These are phyloP conservation scores for Exsudoporus frostii DNA, from an alignment of 768 basidiomycete species.

Conservation along the genomic window DNA sequence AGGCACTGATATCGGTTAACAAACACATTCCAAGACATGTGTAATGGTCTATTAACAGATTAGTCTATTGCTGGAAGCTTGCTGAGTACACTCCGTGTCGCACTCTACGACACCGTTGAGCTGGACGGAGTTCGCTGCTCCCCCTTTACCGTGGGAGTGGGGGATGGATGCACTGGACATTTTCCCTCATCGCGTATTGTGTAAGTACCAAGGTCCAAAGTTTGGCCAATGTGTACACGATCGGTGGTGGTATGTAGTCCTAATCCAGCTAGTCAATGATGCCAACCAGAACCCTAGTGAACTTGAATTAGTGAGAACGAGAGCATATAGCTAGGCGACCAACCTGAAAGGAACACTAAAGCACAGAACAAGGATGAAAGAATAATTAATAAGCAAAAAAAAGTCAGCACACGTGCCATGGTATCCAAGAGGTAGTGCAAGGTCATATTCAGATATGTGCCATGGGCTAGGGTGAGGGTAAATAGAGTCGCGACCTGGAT, in stretches of 20 bases:
- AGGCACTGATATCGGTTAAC: too few species aligned
- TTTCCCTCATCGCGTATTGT: too few species aligned
- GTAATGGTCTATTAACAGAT: too few species aligned
- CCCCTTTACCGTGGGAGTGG: too few species aligned
- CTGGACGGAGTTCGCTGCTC: too few species aligned
- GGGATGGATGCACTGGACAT: too few species aligned
- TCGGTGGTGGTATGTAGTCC: slow-evolving; percentile 1
- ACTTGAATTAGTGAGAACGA: slow-evolving; percentile 1
- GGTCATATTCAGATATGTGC: slow-evolving; percentile 8
- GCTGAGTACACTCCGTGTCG: too few species aligned
- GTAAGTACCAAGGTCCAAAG: slow-evolving; percentile 3
- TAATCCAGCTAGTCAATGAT: slow-evolving; percentile 18
- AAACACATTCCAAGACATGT: too few species aligned
- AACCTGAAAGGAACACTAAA: slow-evolving; percentile 3
- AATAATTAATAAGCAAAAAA: background rate
- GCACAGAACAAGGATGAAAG: slow-evolving; percentile 4
- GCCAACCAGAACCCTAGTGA: slow-evolving; percentile 6
- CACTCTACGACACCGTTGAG: too few species aligned
- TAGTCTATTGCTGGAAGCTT: too few species aligned
- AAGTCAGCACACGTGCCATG: slow-evolving; percentile 11
- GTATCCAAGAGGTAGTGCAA: slow-evolving; percentile 26
- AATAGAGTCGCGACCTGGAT: slow-evolving; percentile 8
- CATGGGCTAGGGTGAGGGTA: slow-evolving; percentile 6
- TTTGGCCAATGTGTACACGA: slow-evolving; percentile 11
- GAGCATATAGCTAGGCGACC: background rate